Conservation (phyloP, 139 green algal species). For the Microglena sp. region DNA sequence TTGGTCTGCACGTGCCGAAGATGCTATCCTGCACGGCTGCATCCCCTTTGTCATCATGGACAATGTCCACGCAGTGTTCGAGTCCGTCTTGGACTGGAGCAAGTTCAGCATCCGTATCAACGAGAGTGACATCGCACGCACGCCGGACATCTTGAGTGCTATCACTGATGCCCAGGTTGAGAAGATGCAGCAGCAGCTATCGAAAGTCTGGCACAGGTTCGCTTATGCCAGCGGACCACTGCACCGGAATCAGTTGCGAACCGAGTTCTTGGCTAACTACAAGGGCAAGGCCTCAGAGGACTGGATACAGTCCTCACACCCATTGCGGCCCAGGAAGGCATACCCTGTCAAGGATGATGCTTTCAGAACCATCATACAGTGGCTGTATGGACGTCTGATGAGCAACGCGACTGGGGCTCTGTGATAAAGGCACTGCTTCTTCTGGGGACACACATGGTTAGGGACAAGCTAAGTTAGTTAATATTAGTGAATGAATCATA, state of each 20-base stretch:
- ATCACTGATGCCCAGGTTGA: neutral
- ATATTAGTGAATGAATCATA: too few relatives aligned
- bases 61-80: conserved; percentile 18
- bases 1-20: conserved; percentile 35
- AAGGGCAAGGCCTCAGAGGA: too few relatives aligned
- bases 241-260: too few relatives aligned
- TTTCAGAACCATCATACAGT: conserved; percentile 3
- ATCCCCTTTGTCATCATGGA: conserved; percentile 31
- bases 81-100: conserved; percentile 24
- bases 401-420: neutral
- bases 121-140: neutral
- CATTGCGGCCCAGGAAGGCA: neutral
- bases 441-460: too few relatives aligned
- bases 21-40: conserved; percentile 58
- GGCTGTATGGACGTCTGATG: neutral
- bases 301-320: too few relatives aligned
- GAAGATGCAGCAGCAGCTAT: conserved; percentile 4
- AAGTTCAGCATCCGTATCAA: conserved; percentile 21
- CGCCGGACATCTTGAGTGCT: conserved; percentile 12
- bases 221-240: conserved; percentile 5
- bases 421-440: too few relatives aligned
- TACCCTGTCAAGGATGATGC: neutral
- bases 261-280: too few relatives aligned
- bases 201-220: conserved; percentile 9
- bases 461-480: too few relatives aligned